Evolutionary conservation across 441 rosid species (phyloP).

Genomic region (Erysimum pusillum): DNA sequence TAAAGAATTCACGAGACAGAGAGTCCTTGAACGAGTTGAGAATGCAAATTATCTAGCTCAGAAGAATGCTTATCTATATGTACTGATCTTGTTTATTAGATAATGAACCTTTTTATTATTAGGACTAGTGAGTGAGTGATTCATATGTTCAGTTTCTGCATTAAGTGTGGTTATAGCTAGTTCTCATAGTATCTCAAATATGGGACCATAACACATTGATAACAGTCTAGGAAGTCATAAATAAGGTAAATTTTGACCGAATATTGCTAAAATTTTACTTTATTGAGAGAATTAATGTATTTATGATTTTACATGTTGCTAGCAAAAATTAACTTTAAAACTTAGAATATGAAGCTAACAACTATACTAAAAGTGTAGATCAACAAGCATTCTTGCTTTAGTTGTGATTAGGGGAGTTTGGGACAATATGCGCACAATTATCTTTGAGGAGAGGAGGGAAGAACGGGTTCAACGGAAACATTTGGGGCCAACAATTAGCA

Average conservation of each 20-base stretch:
- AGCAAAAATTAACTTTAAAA: neutral
- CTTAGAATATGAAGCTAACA: neutral
- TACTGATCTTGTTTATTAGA: neutral
- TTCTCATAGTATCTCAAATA: neutral
- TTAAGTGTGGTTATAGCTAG: neutral
- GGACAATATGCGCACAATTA: neutral
- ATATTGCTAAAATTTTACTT: neutral
- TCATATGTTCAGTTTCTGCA: neutral
- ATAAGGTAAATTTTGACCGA: neutral
- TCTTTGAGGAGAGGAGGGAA: slow-evolving; percentile 16
- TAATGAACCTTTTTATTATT: neutral
- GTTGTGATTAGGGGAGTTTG: too few species aligned
- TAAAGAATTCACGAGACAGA: neutral
- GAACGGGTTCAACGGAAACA: slow-evolving; percentile 9
- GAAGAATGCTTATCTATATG: neutral
- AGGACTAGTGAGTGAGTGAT: neutral
- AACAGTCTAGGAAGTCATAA: neutral
- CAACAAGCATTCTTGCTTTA: too few species aligned
- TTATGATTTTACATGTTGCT: neutral
- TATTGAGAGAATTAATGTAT: too few species aligned
- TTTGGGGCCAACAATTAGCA: slow-evolving; percentile 25
- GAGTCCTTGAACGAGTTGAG: neutral
- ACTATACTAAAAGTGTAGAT: neutral
- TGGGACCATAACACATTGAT: neutral
- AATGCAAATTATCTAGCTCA: neutral